A percentile compares a stretch with the other conserved stretches of the same genome.
These are phyloP conservation scores for Epichloe gansuensis DNA, from an alignment of 2,329 filamentous ascomycete genomes.

Conservation along the genomic window DNA sequence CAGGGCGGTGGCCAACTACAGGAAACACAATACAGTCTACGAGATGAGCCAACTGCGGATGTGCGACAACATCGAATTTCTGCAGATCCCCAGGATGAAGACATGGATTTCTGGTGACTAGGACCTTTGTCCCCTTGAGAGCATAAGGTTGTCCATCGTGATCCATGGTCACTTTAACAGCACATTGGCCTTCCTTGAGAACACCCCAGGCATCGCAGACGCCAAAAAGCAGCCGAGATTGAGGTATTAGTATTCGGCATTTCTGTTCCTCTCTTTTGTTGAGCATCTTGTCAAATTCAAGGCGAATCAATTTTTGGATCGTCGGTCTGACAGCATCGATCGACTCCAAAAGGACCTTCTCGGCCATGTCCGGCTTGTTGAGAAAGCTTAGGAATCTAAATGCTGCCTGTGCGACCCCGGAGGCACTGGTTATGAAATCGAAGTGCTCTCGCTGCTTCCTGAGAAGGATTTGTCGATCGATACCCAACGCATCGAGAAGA, in stretches of 20 bases:
- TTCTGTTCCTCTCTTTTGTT: not conserved
- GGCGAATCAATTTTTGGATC: not conserved
- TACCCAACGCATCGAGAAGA: not conserved
- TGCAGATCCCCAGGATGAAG: not conserved
- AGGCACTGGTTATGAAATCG: not conserved
- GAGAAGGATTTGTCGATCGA: not conserved
- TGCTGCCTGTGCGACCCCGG: not conserved
- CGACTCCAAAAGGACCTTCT: not conserved
- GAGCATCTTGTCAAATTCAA: not conserved
- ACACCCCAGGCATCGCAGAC: not conserved
- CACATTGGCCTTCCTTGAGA: not conserved
- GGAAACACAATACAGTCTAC: not conserved
- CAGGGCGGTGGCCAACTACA: not conserved
- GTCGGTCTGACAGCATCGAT: not conserved
- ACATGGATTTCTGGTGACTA: not conserved
- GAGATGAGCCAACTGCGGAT: not conserved
- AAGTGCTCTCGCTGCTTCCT: not conserved
- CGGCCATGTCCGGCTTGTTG: not conserved
- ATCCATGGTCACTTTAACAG: not conserved
- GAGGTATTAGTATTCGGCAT: not conserved
- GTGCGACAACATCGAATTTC: not conserved
- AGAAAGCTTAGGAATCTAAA: not conserved
- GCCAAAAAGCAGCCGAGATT: not conserved
- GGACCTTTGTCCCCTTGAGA: not conserved
- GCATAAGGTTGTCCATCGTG: not conserved